Evolutionary conservation across 805 yeast species (phyloP), one percentile per base, ranked within the genome.

Genomic region (Myxozyma neotropica): DNA sequence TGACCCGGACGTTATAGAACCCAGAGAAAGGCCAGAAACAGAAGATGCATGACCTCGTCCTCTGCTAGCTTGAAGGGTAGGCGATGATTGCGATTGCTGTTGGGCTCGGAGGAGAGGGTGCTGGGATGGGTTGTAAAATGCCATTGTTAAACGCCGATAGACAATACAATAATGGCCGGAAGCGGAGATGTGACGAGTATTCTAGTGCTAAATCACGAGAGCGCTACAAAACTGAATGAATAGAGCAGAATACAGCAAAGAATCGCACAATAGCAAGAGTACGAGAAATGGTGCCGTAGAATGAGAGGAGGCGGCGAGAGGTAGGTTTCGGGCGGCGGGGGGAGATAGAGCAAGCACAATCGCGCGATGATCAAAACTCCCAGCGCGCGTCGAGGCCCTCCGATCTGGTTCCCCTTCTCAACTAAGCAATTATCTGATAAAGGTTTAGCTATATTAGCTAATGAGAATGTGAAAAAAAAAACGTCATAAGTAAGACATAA

Each of bases 81-180:
- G 33, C 29, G 54, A 13, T 21, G 47, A 13, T 45, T 29, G 43
- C 12, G 17, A 40, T 44, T 23, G 59, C 40, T 38, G 44, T 36
- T 56, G 55, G 4, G 56, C 53, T 23, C 63, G 57, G 51, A 59
- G 51, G 21, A 59, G 50, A 23, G 64, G 64, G 45, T 60, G 64
- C 51, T 57, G 64, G n/a, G 61, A 51, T 4, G 64, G 61, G 38
- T 33, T 57, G 45, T 60, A 60, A 53, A 60, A 60, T 15, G 59
- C 51, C 63, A 59, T 59, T 35, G 40, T 35, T 15, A 21, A 8
- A 36, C 21, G 26, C 3, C n/a, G 46, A 42, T 7, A 17, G 13
- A 15, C 35, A 7, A 21, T 23, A 2, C 12, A 2, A 24, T 35
- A 15, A 21, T 12, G n/a, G n/a, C 40, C 39, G 50, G 50, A 31